Percentiles rank a stretch among this genome's conserved stretches.
phyloP scores from a whole-genome alignment of 2,329 filamentous ascomycete genomes.

The Lasiodiplodia theobromae region DNA sequence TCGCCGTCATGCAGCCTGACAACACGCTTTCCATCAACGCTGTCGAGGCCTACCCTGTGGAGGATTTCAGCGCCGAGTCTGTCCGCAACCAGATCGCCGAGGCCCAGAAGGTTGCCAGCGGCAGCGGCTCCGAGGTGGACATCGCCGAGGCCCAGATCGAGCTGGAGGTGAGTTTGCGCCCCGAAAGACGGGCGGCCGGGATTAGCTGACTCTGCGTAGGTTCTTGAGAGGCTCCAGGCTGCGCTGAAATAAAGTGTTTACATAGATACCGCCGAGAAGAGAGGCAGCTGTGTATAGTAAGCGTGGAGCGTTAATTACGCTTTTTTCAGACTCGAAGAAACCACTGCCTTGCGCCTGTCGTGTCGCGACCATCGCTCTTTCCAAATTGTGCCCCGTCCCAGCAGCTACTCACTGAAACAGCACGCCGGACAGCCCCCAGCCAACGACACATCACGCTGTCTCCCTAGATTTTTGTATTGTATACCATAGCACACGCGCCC shows the following conservation, averaged over 20 bases:
- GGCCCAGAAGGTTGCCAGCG: slow-evolving; percentile 92
- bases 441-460: neutral
- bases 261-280: slow-evolving; percentile 51
- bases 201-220: slow-evolving; percentile 60
- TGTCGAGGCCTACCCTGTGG: slow-evolving; percentile 90
- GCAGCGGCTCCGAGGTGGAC: slow-evolving; percentile 92
- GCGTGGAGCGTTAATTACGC: slow-evolving; percentile 32
- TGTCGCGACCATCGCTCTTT: slow-evolving; percentile 16
- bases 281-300: slow-evolving; percentile 47
- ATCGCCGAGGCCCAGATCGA: slow-evolving; percentile 99
- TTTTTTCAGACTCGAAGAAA: slow-evolving; percentile 34
- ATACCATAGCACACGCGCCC: neutral
- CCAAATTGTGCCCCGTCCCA: neutral
- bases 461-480: neutral
- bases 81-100: slow-evolving; percentile 90
- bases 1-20: slow-evolving; percentile 95
- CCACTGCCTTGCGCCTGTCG: slow-evolving; percentile 10
- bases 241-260: slow-evolving; percentile 72
- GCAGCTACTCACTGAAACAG: neutral
- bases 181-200: slow-evolving; percentile 44
- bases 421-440: neutral
- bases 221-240: slow-evolving; percentile 83
- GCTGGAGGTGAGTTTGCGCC: slow-evolving; percentile 75
- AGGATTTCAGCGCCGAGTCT: slow-evolving; percentile 93
- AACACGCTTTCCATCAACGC: slow-evolving; percentile 97